A percentile compares a stretch with the other conserved stretches of the same genome.
These are phyloP conservation scores for Xylaria intraflava DNA, from an alignment of 495 filamentous ascomycete genomes.

Conservation along the genomic window DNA sequence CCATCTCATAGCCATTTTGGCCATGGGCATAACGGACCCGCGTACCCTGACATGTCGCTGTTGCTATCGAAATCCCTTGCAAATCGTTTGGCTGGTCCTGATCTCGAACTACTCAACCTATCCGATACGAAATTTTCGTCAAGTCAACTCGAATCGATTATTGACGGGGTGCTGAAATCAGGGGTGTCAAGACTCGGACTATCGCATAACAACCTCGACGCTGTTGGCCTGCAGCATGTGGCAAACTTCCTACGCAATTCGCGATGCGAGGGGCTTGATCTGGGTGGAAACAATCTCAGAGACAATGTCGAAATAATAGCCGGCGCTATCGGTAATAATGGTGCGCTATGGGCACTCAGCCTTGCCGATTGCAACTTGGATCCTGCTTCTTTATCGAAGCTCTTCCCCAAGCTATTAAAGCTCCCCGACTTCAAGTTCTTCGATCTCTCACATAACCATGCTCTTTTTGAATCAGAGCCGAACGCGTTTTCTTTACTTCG, in stretches of 20 bases:
- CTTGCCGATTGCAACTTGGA: conserved; percentile 81
- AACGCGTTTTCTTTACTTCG: conserved; percentile 69
- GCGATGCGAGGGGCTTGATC: conserved; percentile 79
- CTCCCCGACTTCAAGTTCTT: conserved; percentile 79
- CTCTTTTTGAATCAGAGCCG: conserved; percentile 67
- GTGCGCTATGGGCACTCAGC: conserved; percentile 72
- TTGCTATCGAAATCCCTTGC: conserved; percentile 67
- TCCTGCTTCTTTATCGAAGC: conserved; percentile 59
- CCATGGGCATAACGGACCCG: conserved; percentile 12
- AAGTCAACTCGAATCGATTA: conserved; percentile 62
- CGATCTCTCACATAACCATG: conserved; percentile 83
- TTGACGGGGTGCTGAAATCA: conserved; percentile 68
- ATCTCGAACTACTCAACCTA: conserved; percentile 78
- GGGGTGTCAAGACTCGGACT: conserved; percentile 72
- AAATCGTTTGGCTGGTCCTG: conserved; percentile 65
- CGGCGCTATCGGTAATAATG: conserved; percentile 52
- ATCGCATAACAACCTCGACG: conserved; percentile 70
- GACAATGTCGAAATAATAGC: conserved; percentile 64
- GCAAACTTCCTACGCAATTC: conserved; percentile 64
- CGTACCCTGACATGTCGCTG: conserved; percentile 26
- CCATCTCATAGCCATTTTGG: conserved; percentile 15
- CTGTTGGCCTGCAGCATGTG: conserved; percentile 67
- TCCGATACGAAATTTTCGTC: conserved; percentile 67
- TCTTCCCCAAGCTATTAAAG: conserved; percentile 67
- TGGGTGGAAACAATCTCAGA: conserved; percentile 80